These are phyloP conservation scores for Volvox reticuliferus DNA, from an alignment of 139 green algal species.

Conservation along the genomic window DNA sequence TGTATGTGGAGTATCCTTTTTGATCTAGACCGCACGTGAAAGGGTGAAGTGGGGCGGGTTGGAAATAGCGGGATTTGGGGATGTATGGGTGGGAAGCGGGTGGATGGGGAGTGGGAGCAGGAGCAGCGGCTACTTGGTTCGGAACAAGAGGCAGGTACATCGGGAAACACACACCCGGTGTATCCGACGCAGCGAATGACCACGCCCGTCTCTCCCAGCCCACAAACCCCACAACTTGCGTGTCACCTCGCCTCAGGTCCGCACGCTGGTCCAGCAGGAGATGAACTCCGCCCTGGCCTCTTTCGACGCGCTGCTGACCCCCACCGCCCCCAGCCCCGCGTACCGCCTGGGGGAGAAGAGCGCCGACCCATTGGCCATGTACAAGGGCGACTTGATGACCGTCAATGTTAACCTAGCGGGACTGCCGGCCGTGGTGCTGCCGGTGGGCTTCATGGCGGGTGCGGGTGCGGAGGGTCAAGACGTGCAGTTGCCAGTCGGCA, in stretches of 20 bases:
- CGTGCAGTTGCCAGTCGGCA: slow-evolving; percentile 76
- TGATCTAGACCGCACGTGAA: no score
- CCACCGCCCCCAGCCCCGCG: slow-evolving; percentile 86
- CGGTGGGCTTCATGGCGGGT: slow-evolving; percentile 69
- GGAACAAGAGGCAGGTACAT: no score
- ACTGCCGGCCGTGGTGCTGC: slow-evolving; percentile 87
- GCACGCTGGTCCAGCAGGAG: slow-evolving; percentile 87
- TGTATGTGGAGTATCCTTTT: no score
- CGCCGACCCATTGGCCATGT: slow-evolving; percentile 92
- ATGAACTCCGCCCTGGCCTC: slow-evolving; percentile 68
- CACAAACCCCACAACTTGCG: no score
- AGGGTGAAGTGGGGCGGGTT: no score
- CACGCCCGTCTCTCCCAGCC: no score
- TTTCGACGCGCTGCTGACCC: slow-evolving; percentile 86
- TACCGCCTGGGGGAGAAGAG: slow-evolving; percentile 90
- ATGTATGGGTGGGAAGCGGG: no score
- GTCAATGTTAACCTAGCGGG: slow-evolving; percentile 96
- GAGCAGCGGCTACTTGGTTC: no score
- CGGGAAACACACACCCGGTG: no score
- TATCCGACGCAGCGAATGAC: no score
- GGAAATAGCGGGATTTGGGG: no score
- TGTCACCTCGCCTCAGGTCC: slow-evolving; percentile 71
- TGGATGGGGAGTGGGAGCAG: no score
- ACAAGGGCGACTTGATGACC: slow-evolving; percentile 97
- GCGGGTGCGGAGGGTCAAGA: not conserved